Base-by-base conservation (phyloP, 139 green algal species). In the Picochlorum sp. region DNA sequence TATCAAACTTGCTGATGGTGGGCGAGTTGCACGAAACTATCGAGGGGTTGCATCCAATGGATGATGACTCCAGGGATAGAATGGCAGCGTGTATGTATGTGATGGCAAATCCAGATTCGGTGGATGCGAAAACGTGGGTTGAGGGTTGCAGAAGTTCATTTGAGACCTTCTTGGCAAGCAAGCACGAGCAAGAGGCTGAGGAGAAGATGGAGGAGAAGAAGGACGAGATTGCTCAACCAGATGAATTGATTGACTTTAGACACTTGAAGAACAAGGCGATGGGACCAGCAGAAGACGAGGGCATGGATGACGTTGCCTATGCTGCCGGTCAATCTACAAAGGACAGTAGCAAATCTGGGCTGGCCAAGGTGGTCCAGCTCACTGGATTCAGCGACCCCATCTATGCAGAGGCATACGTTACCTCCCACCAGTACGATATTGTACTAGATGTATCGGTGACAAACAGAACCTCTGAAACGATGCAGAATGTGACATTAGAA, bases 361-460 rank as follows among this genome's bases (percentile, higher is more conserved):
- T 96, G 4, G 90, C 92, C 76, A 85, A 90, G 49, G 82, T 98
- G 62, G 79, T 99, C 67, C 91, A 99, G 85, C 84, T 99, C 21
- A 98, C 94, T 8, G 94, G 94, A 16, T 91, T 99, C 57, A 85
- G 75, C 16, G 92, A 98, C 74, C 85, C 90, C 0, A 88, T 99
- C 34, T 99, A 98, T 60, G 94, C 94, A 0, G 94, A 99, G 84
- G 92, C 92, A 0, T 90, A 90, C 65, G 89, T 97, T 10, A 95
- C 87, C 0, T 86, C 91, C 44, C 88, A 96, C 77, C 90, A 98
- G 81, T 99, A 98, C 73, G 94, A 99, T 75, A 97, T 99, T 57
- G 89, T 97, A 34, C 73, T 98, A 78, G 93, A 98, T 60, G 88
- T 98, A 14, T 90, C 84, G 2, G 84, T 98, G 11, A 81, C 88